phyloP scores from a whole-genome alignment of 768 basidiomycete genomes.

The Suillus paluster region DNA sequence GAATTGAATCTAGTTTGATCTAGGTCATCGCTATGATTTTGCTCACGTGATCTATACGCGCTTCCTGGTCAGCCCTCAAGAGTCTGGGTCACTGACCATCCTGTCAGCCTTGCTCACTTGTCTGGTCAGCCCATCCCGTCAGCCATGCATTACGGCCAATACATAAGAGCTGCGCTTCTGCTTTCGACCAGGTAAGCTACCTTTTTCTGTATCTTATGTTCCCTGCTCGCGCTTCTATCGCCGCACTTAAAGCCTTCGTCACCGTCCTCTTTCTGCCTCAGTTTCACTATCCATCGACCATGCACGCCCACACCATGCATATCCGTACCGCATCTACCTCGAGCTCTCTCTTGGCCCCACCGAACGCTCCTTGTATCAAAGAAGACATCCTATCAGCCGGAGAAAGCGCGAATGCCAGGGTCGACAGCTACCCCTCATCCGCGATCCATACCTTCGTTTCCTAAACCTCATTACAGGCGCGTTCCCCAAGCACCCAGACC shows the following conservation, averaged over 20 bases:
- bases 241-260: constrained; percentile 6
- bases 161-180: constrained; percentile 9
- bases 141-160: constrained; percentile 12
- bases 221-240: background rate
- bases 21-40: constrained; percentile 1
- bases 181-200: background rate
- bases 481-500: constrained; percentile 33
- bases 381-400: constrained; percentile 23
- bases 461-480: constrained; percentile 17
- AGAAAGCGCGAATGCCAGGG: constrained; percentile 29
- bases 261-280: constrained; percentile 11
- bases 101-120: background rate
- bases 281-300: constrained; percentile 11
- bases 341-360: constrained; percentile 11
- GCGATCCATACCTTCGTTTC: constrained; percentile 17
- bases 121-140: constrained; percentile 16
- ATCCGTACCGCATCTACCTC: constrained; percentile 8
- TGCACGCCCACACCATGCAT: constrained; percentile 12
- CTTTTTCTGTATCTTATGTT: constrained; percentile 4
- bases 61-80: constrained; percentile 3
- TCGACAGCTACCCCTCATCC: background rate
- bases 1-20: too few relatives aligned
- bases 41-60: background rate
- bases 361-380: constrained; percentile 19
- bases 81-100: background rate